Conservation (phyloP, 257 asterid genomes). For the Fraxinus quadrangulata region DNA sequence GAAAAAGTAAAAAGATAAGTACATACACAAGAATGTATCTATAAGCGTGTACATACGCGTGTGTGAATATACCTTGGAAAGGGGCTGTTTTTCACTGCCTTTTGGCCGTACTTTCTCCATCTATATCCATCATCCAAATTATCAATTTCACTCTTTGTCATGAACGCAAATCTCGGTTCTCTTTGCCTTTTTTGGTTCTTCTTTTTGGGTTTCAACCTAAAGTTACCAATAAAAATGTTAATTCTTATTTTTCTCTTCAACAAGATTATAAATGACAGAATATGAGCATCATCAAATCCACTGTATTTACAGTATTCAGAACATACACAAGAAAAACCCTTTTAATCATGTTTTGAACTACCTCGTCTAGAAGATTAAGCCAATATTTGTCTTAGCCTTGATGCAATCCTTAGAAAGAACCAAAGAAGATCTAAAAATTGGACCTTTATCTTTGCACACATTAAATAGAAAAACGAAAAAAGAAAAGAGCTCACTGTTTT, state of each 20-base stretch:
- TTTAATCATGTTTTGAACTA: too few species aligned
- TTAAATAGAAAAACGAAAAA: neutral
- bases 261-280: neutral
- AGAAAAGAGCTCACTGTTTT: slow-evolving; percentile 31
- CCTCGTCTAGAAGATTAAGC: too few species aligned
- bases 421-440: neutral
- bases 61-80: slow-evolving; percentile 43
- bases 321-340: too few species aligned
- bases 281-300: neutral
- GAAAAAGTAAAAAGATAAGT: neutral
- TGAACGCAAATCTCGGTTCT: slow-evolving; percentile 54
- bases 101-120: slow-evolving; percentile 59
- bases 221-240: neutral
- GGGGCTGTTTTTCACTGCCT: slow-evolving; percentile 53
- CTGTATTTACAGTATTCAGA: too few species aligned
- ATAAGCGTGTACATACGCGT: neutral
- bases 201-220: slow-evolving; percentile 44
- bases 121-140: slow-evolving; percentile 54
- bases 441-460: neutral
- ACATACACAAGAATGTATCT: neutral
- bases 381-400: too few species aligned
- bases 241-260: neutral
- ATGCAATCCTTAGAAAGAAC: too few species aligned
- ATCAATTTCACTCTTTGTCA: slow-evolving; percentile 51
- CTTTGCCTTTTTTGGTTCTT: slow-evolving; percentile 45